Conservation (phyloP, 2,329 filamentous ascomycete species). For the Trichoderma sp. region DNA sequence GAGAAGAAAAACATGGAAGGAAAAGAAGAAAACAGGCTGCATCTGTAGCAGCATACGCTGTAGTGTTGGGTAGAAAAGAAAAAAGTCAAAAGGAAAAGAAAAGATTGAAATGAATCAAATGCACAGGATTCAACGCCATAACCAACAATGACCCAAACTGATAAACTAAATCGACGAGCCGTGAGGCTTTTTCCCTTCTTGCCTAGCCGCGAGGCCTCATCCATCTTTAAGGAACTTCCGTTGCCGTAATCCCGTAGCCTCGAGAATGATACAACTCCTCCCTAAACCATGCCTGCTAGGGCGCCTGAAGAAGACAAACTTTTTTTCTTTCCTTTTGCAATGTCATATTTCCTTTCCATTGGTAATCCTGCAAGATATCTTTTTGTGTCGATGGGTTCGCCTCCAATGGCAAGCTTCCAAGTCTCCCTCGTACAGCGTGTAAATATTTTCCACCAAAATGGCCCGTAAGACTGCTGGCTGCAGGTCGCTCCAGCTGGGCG, state of each 20-base stretch:
- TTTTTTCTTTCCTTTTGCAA: constrained; percentile 1
- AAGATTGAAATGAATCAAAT: not conserved
- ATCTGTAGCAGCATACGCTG: not conserved
- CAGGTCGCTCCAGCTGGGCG: not conserved
- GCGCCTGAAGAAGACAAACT: constrained; percentile 11
- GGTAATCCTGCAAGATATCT: not conserved
- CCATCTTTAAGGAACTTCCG: constrained; percentile 20
- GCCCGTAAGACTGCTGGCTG: not conserved
- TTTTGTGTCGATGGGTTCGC: not conserved
- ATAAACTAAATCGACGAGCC: constrained; percentile 27
- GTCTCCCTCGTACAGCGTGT: not conserved
- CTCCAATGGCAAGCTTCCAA: not conserved
- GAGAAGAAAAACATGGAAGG: not conserved
- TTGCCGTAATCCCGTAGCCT: constrained; percentile 4
- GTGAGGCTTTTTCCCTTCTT: constrained; percentile 34
- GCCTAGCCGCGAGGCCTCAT: constrained; percentile 34
- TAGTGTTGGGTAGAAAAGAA: not conserved
- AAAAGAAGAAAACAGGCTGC: not conserved
- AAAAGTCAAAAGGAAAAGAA: not conserved
- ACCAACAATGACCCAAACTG: constrained; percentile 12
- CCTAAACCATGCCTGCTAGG: not conserved
- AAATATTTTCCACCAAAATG: not conserved
- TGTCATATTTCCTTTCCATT: constrained; percentile 2
- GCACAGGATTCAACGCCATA: constrained; percentile 8
- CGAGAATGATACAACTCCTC: constrained; percentile 11